These are phyloP conservation scores for Chalara sp. DNA, from an alignment of 2,329 filamentous ascomycete species.

Conservation along the genomic window DNA sequence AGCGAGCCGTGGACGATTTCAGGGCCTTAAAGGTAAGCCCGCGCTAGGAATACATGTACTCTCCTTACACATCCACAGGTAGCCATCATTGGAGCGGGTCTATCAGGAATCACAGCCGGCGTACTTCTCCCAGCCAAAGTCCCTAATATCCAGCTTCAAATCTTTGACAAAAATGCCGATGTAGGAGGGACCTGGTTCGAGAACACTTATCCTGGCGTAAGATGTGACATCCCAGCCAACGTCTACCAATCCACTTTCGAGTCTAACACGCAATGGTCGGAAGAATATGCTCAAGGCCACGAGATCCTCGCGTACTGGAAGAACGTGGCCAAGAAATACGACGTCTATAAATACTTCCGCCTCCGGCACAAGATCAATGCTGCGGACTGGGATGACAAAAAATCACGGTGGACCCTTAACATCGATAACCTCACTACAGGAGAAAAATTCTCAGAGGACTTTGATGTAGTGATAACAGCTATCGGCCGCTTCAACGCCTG, in stretches of 20 bases:
- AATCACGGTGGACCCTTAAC: conserved; percentile 42
- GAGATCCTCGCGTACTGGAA: conserved; percentile 67
- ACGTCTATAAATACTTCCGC: conserved; percentile 52
- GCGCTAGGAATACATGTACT: not conserved
- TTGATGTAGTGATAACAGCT: conserved; percentile 56
- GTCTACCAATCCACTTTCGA: conserved; percentile 64
- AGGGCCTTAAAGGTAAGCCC: not conserved
- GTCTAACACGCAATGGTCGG: conserved; percentile 62
- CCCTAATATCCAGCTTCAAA: conserved; percentile 40
- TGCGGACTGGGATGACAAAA: conserved; percentile 46
- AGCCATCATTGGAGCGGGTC: conserved; percentile 53
- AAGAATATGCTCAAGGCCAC: conserved; percentile 57
- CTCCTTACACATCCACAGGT: conserved; percentile 3
- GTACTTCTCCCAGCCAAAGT: conserved; percentile 62
- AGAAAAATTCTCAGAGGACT: conserved; percentile 35
- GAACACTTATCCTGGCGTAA: conserved; percentile 31
- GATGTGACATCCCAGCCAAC: conserved; percentile 25
- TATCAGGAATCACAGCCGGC: conserved; percentile 58
- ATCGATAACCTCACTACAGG: conserved; percentile 32
- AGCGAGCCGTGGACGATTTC: conserved; percentile 5
- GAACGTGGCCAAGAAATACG: conserved; percentile 52
- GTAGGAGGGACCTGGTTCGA: conserved; percentile 45
- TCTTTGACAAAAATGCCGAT: conserved; percentile 43
- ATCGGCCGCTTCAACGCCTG: conserved; percentile 62
- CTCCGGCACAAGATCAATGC: conserved; percentile 48